phyloP scores from a whole-genome alignment of 176 grass and related monocot genomes.

The Musa beccarii region DNA sequence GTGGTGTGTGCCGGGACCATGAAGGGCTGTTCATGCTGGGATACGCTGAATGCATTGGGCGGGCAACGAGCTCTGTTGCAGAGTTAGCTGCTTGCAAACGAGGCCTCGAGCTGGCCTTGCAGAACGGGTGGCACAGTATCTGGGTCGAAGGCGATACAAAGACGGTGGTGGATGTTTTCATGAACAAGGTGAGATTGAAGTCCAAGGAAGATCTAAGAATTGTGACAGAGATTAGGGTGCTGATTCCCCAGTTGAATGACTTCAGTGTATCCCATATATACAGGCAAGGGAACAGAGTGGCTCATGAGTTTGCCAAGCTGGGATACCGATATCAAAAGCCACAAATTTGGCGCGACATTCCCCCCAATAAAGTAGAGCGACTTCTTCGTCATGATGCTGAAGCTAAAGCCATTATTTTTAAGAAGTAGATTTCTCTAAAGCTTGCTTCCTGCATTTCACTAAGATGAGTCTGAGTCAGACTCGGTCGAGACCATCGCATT shows the following conservation, averaged over 20 bases:
- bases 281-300: conserved; percentile 47
- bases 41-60: conserved; percentile 55
- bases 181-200: background rate
- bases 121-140: conserved; percentile 37
- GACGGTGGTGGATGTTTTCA: conserved; percentile 30
- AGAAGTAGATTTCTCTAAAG: background rate
- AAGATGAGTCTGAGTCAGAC: too few species aligned
- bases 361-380: conserved; percentile 36
- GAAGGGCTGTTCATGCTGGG: conserved; percentile 60
- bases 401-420: background rate
- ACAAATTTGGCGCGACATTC: conserved; percentile 35
- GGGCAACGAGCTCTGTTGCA: conserved; percentile 45
- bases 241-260: conserved; percentile 28
- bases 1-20: conserved; percentile 66
- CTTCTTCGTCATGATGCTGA: conserved; percentile 27
- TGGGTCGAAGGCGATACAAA: conserved; percentile 57
- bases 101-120: conserved; percentile 48
- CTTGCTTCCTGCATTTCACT: background rate
- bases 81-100: conserved; percentile 48
- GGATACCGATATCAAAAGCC: conserved; percentile 22
- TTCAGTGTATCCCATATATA: conserved; percentile 39
- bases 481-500: too few species aligned
- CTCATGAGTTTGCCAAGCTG: conserved; percentile 43
- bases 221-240: conserved; percentile 26
- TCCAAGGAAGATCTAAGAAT: conserved; percentile 24